Conservation (phyloP, 306 rosid genomes). For the Chamaecrista fasciculata region DNA sequence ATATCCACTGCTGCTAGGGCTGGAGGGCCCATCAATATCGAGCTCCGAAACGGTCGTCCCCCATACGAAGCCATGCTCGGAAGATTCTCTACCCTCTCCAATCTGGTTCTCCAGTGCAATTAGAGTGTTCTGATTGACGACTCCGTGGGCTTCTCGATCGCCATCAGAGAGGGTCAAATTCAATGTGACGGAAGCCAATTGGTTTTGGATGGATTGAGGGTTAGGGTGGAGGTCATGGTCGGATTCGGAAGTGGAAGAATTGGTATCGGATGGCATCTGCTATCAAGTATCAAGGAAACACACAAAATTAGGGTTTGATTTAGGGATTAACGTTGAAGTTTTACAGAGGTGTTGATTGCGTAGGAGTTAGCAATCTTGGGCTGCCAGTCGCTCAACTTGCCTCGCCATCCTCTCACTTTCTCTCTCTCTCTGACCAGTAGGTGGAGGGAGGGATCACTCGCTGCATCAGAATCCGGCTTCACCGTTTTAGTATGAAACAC, state of each 20-base stretch:
- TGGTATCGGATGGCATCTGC: conserved; percentile 48
- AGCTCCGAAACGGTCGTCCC: conserved; percentile 57
- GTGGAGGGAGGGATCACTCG: conserved; percentile 21
- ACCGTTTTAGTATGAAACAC: no score
- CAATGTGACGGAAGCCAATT: conserved; percentile 41
- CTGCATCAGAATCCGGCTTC: background rate
- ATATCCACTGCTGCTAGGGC: conserved; percentile 96
- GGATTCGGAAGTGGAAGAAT: conserved; percentile 43
- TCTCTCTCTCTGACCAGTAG: conserved; percentile 38
- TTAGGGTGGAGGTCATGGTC: conserved; percentile 24
- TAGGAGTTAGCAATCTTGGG: background rate
- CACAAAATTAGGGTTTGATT: background rate
- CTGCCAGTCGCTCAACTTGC: conserved; percentile 30
- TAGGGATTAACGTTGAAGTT: no score
- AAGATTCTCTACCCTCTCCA: conserved; percentile 30
- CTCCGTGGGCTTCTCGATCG: conserved; percentile 35
- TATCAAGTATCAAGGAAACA: background rate
- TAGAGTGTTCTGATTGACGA: conserved; percentile 21
- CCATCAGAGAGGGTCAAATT: conserved; percentile 26
- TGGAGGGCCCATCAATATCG: conserved; percentile 57
- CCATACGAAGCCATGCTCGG: conserved; percentile 39
- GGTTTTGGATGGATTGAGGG: conserved; percentile 30
- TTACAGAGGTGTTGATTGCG: background rate
- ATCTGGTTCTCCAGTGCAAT: conserved; percentile 29
- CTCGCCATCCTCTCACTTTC: conserved; percentile 16